Base-by-base conservation (phyloP, 1,284 basidiomycete genomes). In the Ceratobasidium sp. region DNA sequence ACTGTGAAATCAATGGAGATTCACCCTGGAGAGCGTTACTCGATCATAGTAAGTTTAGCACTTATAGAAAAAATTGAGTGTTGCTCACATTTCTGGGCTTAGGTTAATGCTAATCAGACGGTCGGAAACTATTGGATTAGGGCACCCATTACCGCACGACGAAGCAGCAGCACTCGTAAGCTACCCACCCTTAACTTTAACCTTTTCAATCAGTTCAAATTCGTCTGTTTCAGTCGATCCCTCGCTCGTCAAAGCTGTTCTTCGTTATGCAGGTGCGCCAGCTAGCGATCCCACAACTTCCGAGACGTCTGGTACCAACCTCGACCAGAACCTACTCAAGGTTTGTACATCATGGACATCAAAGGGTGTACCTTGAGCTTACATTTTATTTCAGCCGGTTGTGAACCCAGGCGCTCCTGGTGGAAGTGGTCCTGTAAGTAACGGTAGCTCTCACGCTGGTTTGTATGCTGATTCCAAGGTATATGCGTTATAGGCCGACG, bases 241-340 rank as follows among this genome's bases (percentile, higher is more conserved):
- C 33, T 79, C 78, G 5, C 77, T 81, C 36, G 81, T 80, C 69
- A 79, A 75, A 63, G 86, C 84, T 1, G 85, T 86, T 67, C 79
- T 87, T 29, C 82, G 84, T 33, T 86, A 86, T 74, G 74, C 75
- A 22, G 82, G 82, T 19, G 84, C 85, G 3, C 78, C 80, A 7
- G 73, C 47, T 24, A 78, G 65, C 15, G 84, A 85, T n/a, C 83
- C 71, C 78, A 79, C 79, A 29, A 83, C 84, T 0, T 76, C 75
- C 0, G 78, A 81, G 33, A 77, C 78, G 0, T 76, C 80, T 0
- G 80, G 77, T 74, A 77, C 77, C 0, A 78, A 78, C 1, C 78
- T 72, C 1, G 57, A 57, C 22, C 22, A 60, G 17, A 36, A 45
- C n/a, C n/a, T 31, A 1, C 29, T 72, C 14, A 60, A 62, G 57